Percentiles rank a stretch among this genome's conserved stretches.
phyloP scores from a whole-genome alignment of 176 grass and related monocot genomes.

The Eleusine coracana region DNA sequence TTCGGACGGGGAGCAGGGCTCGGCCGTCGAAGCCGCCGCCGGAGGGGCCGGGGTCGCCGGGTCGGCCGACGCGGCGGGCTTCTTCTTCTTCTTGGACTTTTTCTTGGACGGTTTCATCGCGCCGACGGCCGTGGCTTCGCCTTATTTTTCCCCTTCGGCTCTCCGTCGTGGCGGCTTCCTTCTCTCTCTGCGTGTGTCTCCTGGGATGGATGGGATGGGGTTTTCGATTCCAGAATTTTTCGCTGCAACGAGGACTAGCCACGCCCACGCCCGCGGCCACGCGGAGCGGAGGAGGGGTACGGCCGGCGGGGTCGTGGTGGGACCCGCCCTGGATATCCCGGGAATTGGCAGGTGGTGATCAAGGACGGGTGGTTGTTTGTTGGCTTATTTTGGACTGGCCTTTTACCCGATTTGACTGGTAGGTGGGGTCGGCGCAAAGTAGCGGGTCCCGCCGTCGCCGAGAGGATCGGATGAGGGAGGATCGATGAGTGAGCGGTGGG shows the following conservation, averaged over 20 bases:
- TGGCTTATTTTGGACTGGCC: background rate
- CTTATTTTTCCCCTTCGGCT: background rate
- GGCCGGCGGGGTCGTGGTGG: background rate
- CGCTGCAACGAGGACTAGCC: background rate
- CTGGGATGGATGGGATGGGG: background rate
- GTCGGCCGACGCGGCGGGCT: constrained; percentile 31
- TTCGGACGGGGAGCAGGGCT: background rate
- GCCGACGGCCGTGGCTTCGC: constrained; percentile 2
- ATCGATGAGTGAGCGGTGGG: background rate
- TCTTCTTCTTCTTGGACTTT: constrained; percentile 56
- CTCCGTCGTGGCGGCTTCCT: background rate
- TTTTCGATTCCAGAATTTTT: constrained; percentile 7
- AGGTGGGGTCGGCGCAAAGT: background rate
- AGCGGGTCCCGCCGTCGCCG: too few relatives aligned
- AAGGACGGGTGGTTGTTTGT: background rate
- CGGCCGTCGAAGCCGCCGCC: background rate
- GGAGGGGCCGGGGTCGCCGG: background rate
- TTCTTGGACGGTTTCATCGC: constrained; percentile 67
- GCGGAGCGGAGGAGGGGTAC: background rate
- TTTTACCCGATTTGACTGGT: background rate
- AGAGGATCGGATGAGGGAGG: background rate
- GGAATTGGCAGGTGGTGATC: background rate
- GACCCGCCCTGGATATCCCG: background rate
- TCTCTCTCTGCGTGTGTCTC: background rate
- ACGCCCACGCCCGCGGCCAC: background rate